Base-by-base conservation (phyloP, 306 rosid genomes). In the Urtica urens region DNA sequence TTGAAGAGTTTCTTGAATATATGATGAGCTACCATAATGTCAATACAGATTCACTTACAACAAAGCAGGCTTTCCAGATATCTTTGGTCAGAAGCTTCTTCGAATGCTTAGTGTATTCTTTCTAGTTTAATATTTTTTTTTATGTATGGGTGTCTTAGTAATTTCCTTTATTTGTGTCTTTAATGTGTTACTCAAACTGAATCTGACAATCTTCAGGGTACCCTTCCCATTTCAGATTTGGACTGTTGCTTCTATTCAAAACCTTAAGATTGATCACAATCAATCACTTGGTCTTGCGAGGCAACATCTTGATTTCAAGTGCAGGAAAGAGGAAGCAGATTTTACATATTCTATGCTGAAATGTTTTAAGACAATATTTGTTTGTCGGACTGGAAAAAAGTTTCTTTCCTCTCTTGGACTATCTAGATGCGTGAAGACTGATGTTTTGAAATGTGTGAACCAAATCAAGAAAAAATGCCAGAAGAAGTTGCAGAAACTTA, bases 51-150 rank as follows among this genome's bases (percentile, higher is more conserved):
- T 60, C 80, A 19, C 62, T 52, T 10, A 70, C 84, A 27, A 55
- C 65, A 38, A 63, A 72, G 53, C 88, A 87, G 71, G 82, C 94
- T 40, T 79, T 82, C 55, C 94, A 79, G 77, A 62, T 87, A 61
- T 82, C 94, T 43, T 67, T 87, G 96, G 96, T 87, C 51, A 72
- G 82, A 59, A 51, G 53, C 47, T 22, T 40, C 59, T 63, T 62
- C n/a, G n/a, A n/a, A n/a, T n/a, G n/a, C n/a, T n/a, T n/a, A n/a
- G n/a, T n/a, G n/a, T n/a, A n/a, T n/a, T n/a, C n/a, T n/a, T n/a
- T n/a, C n/a, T 31, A 31, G 7, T 8, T 7, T 31, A 13, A 7
- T 13, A 31, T 31, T 31, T 24, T 28, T 5, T 1, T 26, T 29
- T 16, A 26, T 27, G 38, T 26, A 9, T 26, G 38, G 8, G 14